Conservation (phyloP, 257 asterid species). For the Solanum clarkiae region DNA sequence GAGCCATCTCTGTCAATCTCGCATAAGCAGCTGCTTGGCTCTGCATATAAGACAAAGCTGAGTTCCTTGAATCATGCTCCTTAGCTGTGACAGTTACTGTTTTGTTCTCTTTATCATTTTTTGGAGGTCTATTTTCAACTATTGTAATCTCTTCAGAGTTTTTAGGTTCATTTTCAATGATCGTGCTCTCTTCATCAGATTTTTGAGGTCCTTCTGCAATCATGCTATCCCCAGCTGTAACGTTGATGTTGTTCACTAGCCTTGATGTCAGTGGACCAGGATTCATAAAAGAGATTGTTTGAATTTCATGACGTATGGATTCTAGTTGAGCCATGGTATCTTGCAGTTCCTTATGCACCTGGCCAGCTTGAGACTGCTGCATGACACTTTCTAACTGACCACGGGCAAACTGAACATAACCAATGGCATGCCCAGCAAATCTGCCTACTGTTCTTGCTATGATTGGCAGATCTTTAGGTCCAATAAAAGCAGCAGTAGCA, state of each 20-base stretch:
- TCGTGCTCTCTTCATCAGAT: conserved; percentile 19
- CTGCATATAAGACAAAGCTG: conserved; percentile 33
- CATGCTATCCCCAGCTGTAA: conserved; percentile 8
- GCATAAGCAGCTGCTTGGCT: conserved; percentile 58
- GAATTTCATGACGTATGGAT: conserved; percentile 76
- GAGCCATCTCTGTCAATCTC: conserved; percentile 44
- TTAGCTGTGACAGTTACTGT: conserved; percentile 21
- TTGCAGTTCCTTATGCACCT: conserved; percentile 89
- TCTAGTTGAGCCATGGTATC: conserved; percentile 81
- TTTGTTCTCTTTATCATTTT: conserved; percentile 20
- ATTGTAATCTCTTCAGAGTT: conserved; percentile 15
- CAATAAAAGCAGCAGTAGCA: conserved; percentile 71
- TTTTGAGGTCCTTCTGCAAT: background rate
- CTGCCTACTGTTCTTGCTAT: conserved; percentile 78
- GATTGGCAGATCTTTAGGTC: conserved; percentile 76
- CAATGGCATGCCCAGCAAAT: conserved; percentile 73
- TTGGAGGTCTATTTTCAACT: conserved; percentile 18
- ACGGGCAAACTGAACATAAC: conserved; percentile 77
- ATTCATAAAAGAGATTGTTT: conserved; percentile 55
- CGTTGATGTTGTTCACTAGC: conserved; percentile 50
- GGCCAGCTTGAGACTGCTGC: conserved; percentile 85
- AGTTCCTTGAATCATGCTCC: conserved; percentile 29
- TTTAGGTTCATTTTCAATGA: conserved; percentile 2
- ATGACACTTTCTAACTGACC: conserved; percentile 72
- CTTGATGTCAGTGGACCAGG: conserved; percentile 64